phyloP scores from a whole-genome alignment of 2,329 filamentous ascomycete species.

The Phyllosticta ampelicida region DNA sequence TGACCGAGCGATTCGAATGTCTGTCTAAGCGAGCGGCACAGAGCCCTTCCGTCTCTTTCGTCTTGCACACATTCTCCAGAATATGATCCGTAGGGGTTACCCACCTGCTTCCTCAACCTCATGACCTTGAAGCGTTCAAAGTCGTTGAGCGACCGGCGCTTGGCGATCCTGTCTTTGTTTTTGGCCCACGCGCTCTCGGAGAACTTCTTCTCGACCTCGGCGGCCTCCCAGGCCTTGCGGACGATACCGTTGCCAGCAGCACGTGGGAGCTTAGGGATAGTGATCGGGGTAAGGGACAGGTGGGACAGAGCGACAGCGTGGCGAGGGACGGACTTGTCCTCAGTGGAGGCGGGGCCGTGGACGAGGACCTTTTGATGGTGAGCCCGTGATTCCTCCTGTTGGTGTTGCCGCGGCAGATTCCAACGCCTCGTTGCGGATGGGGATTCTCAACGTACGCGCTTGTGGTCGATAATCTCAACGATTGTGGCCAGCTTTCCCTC shows the following conservation, averaged over 20 bases:
- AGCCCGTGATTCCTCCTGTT: not conserved
- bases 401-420: not conserved
- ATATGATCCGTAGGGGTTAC: slow-evolving; percentile 22
- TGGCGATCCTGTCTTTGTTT: slow-evolving; percentile 75
- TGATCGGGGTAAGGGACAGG: slow-evolving; percentile 80
- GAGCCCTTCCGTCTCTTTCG: not conserved
- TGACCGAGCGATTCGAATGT: not conserved
- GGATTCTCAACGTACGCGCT: slow-evolving; percentile 69
- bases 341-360: slow-evolving; percentile 80
- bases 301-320: slow-evolving; percentile 74
- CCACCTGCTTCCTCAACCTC: slow-evolving; percentile 96
- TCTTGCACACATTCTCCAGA: not conserved
- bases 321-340: slow-evolving; percentile 71
- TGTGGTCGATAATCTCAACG: slow-evolving; percentile 99
- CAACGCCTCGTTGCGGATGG: not conserved
- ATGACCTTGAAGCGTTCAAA: slow-evolving; percentile 99
- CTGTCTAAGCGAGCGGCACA: not conserved
- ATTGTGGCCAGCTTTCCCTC: slow-evolving; percentile 82
- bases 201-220: slow-evolving; percentile 89
- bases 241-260: slow-evolving; percentile 72
- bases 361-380: slow-evolving; percentile 66
- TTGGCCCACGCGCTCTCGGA: slow-evolving; percentile 86
- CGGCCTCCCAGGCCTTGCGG: slow-evolving; percentile 82
- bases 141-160: slow-evolving; percentile 87
- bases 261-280: slow-evolving; percentile 76